Conservation (phyloP, 805 yeast genomes). For the Komagataella kurtzmanii region DNA sequence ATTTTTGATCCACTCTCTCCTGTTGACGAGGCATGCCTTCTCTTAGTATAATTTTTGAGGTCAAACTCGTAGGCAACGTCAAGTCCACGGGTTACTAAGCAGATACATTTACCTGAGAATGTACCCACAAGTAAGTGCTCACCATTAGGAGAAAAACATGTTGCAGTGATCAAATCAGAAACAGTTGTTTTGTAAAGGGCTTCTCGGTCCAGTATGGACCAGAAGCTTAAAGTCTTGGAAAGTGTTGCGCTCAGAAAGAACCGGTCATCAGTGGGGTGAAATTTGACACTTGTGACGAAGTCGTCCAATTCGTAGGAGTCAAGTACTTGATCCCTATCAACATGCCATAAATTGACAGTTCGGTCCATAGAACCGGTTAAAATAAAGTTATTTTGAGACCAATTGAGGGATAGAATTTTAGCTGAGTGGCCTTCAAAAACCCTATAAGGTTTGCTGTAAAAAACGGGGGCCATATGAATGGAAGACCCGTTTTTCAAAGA, state of each 20-base stretch:
- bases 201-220: slow-evolving; percentile 70
- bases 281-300: slow-evolving; percentile 67
- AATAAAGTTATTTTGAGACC: slow-evolving; percentile 81
- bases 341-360: slow-evolving; percentile 78
- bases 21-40: slow-evolving; percentile 1
- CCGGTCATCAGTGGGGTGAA: slow-evolving; percentile 79
- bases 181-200: slow-evolving; percentile 50
- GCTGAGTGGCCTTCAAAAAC: slow-evolving; percentile 54
- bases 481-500: neutral
- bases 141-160: slow-evolving; percentile 55
- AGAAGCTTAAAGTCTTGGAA: slow-evolving; percentile 62
- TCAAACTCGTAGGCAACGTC: slow-evolving; percentile 30
- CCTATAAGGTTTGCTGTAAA: slow-evolving; percentile 50
- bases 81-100: slow-evolving; percentile 53
- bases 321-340: slow-evolving; percentile 49
- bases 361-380: slow-evolving; percentile 69
- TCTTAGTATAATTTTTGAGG: slow-evolving; percentile 24
- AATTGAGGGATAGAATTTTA: slow-evolving; percentile 63
- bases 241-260: slow-evolving; percentile 75
- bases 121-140: slow-evolving; percentile 62
- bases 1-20: slow-evolving; percentile 38
- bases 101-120: slow-evolving; percentile 54
- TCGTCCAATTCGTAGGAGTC: slow-evolving; percentile 62
- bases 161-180: slow-evolving; percentile 59
- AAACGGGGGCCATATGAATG: slow-evolving; percentile 41